phyloP scores from a whole-genome alignment of 1,284 basidiomycete species.

The Rhodotorula sp. region DNA sequence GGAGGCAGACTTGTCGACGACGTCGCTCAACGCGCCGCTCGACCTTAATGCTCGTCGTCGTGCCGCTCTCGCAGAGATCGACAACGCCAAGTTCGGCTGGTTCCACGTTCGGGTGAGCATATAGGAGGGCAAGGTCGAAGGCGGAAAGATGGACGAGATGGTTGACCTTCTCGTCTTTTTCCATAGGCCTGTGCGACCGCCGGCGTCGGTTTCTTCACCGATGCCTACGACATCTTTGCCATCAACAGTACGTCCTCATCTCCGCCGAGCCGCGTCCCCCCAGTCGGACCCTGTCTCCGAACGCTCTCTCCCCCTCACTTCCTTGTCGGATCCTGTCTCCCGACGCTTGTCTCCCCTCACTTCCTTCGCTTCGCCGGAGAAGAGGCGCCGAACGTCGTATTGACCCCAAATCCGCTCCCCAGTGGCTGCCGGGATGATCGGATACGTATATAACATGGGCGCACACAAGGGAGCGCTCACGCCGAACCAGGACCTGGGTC shows the following conservation, averaged over 20 bases:
- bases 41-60: constrained; percentile 56
- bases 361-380: too few species aligned
- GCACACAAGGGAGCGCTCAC: constrained; percentile 50
- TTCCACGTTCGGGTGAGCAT: constrained; percentile 60
- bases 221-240: constrained; percentile 68
- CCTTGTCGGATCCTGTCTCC: too few species aligned
- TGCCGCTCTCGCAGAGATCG: constrained; percentile 71
- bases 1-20: neutral
- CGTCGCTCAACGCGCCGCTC: constrained; percentile 9
- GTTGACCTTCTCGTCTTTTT: constrained; percentile 1
- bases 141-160: too few species aligned
- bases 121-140: neutral
- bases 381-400: neutral
- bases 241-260: constrained; percentile 57
- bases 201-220: constrained; percentile 78
- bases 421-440: constrained; percentile 69
- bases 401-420: neutral
- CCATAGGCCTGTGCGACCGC: constrained; percentile 63
- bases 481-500: constrained; percentile 57
- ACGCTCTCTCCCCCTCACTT: too few species aligned
- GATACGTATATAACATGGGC: constrained; percentile 65
- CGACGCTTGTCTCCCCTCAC: too few species aligned
- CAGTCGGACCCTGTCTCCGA: too few species aligned
- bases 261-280: too few species aligned
- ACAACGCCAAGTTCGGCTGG: constrained; percentile 64